Evolutionary conservation across 2,329 filamentous ascomycete species (phyloP), one percentile per base, ranked within the genome.

Genomic region (Fusarium chlamydosporum): DNA sequence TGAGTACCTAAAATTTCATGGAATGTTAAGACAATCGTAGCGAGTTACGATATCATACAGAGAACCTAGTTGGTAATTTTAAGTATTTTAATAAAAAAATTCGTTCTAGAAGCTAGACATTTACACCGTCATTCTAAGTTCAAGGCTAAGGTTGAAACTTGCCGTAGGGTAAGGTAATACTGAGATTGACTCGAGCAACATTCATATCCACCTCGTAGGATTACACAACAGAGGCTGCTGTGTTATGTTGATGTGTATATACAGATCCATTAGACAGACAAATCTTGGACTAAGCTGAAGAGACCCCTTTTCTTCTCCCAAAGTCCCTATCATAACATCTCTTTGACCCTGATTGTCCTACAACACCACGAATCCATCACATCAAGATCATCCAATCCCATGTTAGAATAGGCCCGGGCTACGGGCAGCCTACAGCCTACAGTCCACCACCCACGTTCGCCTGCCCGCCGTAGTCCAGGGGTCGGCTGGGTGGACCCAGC

Each of bases 331-430:
- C 46, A 23, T 41, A 61, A 37, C 55, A 65, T 54, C 42, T 50
- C 31, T 47, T 27, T 52, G 53, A 59, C 45, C 40, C 34, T 61
- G 26, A 46, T 35, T 40, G 62, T 66, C 15, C 55, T 61, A 50
- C 47, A 40, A 52, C 45, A 40, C 26, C 23, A 37, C 29, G 31
- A 51, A 57, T 34, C 43, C 45, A 42, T 63, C 58, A 63, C 60
- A 63, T 40, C 34, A 50, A 63, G 37, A 50, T 63, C 31, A 37
- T 56, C 60, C 60, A 63, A 63, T 63, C 58, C 48, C 15, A 45
- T 42, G 37, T 42, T 56, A 57, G 58, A 40, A 48, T 33, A 20
- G 34, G 45, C 27, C 56, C 51, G 48, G 33, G 20, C 31, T 29
- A 13, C 16, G 40, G 23, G 23, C 40, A 45, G 26, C 27, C 26